Base-by-base conservation (phyloP, 2,329 filamentous ascomycete genomes). In the Penicillium hordei region DNA sequence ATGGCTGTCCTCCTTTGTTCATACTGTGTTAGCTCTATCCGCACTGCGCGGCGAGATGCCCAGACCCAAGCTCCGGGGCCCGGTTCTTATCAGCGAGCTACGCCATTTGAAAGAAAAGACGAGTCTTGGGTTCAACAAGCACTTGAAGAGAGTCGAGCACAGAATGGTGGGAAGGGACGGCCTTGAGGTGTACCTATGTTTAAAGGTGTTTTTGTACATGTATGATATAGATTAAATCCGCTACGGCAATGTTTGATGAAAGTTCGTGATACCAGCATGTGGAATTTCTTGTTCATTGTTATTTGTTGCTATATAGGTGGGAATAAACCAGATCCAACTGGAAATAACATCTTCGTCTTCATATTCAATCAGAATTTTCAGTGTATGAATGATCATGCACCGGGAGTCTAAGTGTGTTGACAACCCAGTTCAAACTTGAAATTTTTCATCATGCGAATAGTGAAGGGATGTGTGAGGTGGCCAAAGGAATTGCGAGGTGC, bases 1-100 rank as follows among this genome's bases (percentile, higher is more conserved):
- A 86, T 87, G 84, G 85, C 84, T 17, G 72, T 81, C 48, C 68
- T 87, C 23, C 79, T 86, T 33, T 84, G 83, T 71, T 73, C 75
- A 40, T 90, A 90, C 73, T 79, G 86, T 29, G 77, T 87, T 50
- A 87, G 82, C 9, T 86, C 83, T 25, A 89, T 90, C 60, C 79
- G 82, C 59, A 83, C 86, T 25, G 88, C 88, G 3, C 88, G 88
- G 65, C 78, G 82, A 46, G 88, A 89, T 62, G 86, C 86, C 0
- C 80, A 85, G 60, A 82, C 85, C 52, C 76, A 85, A 36, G 17
- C 53, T n/a, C 43, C 45, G 42, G 43, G 21, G 9, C 48, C 81
- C n/a, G 52, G 40, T 19, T 58, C 53, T 31, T n/a, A 59, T 46
- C 57, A 58, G 29, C 83, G 81, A 77, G 74, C 82, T 78, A 61